phyloP scores from a whole-genome alignment of 1,139 yeast species.

The Saccharomyces hybrid region DNA sequence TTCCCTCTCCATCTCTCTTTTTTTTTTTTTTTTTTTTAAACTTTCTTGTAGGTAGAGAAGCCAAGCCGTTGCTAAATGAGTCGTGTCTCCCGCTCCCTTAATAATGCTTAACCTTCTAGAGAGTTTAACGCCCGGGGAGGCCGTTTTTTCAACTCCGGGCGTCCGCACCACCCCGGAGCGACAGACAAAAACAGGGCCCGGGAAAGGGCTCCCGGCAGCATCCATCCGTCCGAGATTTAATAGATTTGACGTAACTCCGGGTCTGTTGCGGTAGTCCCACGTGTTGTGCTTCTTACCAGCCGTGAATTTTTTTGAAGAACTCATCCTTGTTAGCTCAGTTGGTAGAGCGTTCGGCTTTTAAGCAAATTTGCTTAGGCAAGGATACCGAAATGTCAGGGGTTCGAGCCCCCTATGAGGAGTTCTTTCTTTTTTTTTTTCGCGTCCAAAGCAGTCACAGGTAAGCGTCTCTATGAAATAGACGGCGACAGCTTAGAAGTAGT shows the following conservation, averaged over 20 bases:
- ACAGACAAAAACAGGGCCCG: not conserved
- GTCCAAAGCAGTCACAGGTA: too few relatives aligned
- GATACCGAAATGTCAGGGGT: conserved; percentile 36
- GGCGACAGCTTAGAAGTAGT: not conserved
- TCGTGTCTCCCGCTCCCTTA: not conserved
- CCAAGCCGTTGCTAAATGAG: not conserved
- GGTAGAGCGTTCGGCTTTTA: conserved; percentile 34
- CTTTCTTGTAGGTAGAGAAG: not conserved
- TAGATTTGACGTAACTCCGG: not conserved
- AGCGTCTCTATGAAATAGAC: not conserved
- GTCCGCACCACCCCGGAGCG: not conserved
- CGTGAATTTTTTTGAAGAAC: conserved; percentile 14
- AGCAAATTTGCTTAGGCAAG: conserved; percentile 24
- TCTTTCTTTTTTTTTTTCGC: conserved; percentile 15
- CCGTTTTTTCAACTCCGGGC: not conserved
- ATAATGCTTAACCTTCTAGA: not conserved
- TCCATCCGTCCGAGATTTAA: not conserved
- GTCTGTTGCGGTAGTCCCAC: not conserved
- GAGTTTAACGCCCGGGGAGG: not conserved
- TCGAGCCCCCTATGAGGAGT: conserved; percentile 37
- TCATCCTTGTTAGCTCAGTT: conserved; percentile 35
- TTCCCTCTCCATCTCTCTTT: not conserved
- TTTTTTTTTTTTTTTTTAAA: not conserved
- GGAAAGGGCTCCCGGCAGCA: not conserved
- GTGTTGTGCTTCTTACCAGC: too few relatives aligned